Base-by-base conservation (phyloP, 2,329 filamentous ascomycete species). In the Ceratocystis ficicola region DNA sequence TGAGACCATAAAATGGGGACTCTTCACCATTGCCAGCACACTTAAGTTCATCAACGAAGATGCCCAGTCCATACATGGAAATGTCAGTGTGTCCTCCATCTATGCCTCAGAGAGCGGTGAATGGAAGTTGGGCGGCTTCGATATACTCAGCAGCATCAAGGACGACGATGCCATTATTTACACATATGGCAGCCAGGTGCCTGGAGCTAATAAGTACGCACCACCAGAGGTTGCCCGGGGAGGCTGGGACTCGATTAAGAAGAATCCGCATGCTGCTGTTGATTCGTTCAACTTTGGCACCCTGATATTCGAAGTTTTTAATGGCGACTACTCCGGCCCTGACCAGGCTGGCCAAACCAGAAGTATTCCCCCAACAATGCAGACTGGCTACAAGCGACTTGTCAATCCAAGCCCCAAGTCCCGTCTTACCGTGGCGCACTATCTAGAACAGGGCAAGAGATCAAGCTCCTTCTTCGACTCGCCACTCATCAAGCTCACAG, bases 31-130 rank as follows among this genome's bases (percentile, higher is more conserved):
- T 69, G 91, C 94, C 70, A 88, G 91, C 73, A 97, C 94, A 0
- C 77, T 97, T 70, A 96, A 94, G 72, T 99, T 99, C 73, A 90
- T 99, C 74, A 99, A 99, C 72, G 86, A 89, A 61, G 94, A 99
- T 70, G 94, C 92, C 2, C 82, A 87, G 1, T 96, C 92, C 0
- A 88, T 99, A 63, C 94, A 99, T 72, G 94, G 92, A 62, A 90
- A 85, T 71, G 79, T 99, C 64, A 86, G 89, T 69, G 88, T 89
- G 22, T 88, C 89, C 0, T 96, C 93, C 0, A 81, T 99, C 69
- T 99, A 92, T 75, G 94, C 90, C 3, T 91, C 90, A 68, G 93
- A 97, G 73, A 96, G 94, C 72, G 94, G 94, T 67, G 94, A 99
- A 76, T 99, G 94, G 94, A 97, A 95, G 73, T 78, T 99, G 1